These are phyloP conservation scores for Euclidium syriacum DNA, from an alignment of 345 rosid species.

Conservation along the genomic window DNA sequence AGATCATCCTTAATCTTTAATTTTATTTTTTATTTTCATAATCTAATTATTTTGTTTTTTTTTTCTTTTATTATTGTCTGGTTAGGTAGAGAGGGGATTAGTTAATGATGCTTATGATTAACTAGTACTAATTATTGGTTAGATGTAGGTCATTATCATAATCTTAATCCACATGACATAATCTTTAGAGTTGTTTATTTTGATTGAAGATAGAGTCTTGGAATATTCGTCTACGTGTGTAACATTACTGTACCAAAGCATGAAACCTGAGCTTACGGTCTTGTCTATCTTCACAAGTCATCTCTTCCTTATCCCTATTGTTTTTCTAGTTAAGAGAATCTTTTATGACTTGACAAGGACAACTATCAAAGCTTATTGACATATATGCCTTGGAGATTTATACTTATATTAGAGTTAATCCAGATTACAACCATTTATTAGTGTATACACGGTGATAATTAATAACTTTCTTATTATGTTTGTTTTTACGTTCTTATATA, in stretches of 20 bases:
- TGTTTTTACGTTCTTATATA: not conserved
- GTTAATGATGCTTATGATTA: not conserved
- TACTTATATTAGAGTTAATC: not conserved
- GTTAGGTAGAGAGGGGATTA: not conserved
- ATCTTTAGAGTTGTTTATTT: not conserved
- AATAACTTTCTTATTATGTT: not conserved
- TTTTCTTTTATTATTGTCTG: not conserved
- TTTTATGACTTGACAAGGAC: conserved; percentile 12
- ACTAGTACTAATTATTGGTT: not conserved
- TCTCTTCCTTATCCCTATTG: not conserved
- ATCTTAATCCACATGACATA: not conserved
- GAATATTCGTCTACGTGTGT: conserved; percentile 14
- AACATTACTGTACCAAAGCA: conserved; percentile 5
- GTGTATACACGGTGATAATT: not conserved
- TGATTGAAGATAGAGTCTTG: not conserved
- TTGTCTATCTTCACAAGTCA: conserved; percentile 26
- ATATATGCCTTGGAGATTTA: not conserved
- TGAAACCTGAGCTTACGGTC: not conserved
- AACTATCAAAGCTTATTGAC: not conserved
- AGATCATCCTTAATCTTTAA: conserved; percentile 7
- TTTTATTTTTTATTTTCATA: not conserved
- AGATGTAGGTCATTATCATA: not conserved
- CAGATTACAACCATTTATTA: not conserved
- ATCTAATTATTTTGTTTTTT: not conserved
- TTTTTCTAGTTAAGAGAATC: not conserved